Evolutionary conservation across 2,329 filamentous ascomycete genomes (phyloP), one percentile per base, ranked within the genome.

Genomic region (Phyllosticta ampelicida): DNA sequence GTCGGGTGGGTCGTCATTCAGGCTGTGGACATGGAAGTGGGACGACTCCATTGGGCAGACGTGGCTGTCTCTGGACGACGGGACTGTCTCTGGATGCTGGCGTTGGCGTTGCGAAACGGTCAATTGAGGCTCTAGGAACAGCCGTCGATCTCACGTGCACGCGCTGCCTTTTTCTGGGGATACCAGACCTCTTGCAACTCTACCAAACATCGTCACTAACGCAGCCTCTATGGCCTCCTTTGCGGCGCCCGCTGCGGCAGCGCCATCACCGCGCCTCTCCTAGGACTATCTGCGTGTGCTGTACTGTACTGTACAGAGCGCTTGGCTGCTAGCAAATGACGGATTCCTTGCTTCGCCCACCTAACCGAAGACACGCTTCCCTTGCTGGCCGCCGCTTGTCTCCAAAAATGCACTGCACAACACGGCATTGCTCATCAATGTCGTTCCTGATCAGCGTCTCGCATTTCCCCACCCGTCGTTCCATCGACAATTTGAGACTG

Each of bases 121-220:
- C 51, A 28, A 29, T 49, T 51, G 48, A 29, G 55, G 48, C 55
- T 44, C 51, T 21, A 19, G 10, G 23, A 13, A 20, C 48, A 19
- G 26, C 16, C 50, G 55, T 51, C 51, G 55, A 53, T 53, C 55
- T 58, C 55, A 58, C 55, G 55, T 58, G 55, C 55, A 29, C 36
- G 19, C 20, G 51, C 30, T 49, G 21, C 23, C 18, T n/a, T 44
- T 44, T 44, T 16, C 36, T n/a, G 36, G n/a, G 13, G 9, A 1
- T 44, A 26, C 23, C 23, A 26, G 36, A n/a, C 36, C 6, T n/a
- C 13, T n/a, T 44, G 11, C 36, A 44, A n/a, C 36, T 44, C 29
- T 10, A 8, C 28, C 28, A 10, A 16, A 16, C 29, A 26, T 26
- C 29, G 5, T 44, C 13, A 44, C 36, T 44, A 6, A n/a, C 13